phyloP scores from a whole-genome alignment of 1,284 basidiomycete genomes.

The Malassezia furfur region DNA sequence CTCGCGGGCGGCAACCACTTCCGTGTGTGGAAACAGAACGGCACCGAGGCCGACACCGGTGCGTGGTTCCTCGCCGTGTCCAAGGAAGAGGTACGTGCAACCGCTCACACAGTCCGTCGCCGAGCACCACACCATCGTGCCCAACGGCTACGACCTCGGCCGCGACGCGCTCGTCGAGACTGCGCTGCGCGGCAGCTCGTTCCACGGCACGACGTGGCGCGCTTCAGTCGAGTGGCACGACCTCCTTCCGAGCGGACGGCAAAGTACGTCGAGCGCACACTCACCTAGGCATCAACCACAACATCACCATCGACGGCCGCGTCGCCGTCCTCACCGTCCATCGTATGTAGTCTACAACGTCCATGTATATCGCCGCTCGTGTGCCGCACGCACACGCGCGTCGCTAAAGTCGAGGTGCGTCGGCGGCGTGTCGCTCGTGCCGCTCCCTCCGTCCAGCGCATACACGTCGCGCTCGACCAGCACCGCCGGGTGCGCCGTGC shows the following conservation, averaged over 20 bases:
- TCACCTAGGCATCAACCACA: constrained; percentile 44
- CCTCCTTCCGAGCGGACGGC: constrained; percentile 33
- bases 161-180: constrained; percentile 41
- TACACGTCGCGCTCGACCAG: constrained; percentile 15
- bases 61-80: constrained; percentile 49
- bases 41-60: constrained; percentile 42
- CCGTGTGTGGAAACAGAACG: constrained; percentile 49
- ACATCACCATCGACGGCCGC: constrained; percentile 40
- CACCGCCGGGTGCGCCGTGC: constrained; percentile 1
- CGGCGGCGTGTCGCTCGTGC: background rate
- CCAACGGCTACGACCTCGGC: constrained; percentile 47
- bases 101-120: constrained; percentile 21
- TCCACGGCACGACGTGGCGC: constrained; percentile 40
- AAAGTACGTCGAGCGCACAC: constrained; percentile 18
- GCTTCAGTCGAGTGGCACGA: constrained; percentile 42
- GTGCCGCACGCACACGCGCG: background rate
- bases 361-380: constrained; percentile 16
- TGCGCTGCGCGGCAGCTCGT: constrained; percentile 37
- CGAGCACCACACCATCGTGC: constrained; percentile 43
- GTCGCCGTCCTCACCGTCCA: constrained; percentile 42
- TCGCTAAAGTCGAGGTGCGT: background rate
- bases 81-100: constrained; percentile 35
- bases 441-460: background rate
- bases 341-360: background rate
- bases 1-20: constrained; percentile 48